Conservation (phyloP, 2,329 filamentous ascomycete species). For the Apiospora marii region DNA sequence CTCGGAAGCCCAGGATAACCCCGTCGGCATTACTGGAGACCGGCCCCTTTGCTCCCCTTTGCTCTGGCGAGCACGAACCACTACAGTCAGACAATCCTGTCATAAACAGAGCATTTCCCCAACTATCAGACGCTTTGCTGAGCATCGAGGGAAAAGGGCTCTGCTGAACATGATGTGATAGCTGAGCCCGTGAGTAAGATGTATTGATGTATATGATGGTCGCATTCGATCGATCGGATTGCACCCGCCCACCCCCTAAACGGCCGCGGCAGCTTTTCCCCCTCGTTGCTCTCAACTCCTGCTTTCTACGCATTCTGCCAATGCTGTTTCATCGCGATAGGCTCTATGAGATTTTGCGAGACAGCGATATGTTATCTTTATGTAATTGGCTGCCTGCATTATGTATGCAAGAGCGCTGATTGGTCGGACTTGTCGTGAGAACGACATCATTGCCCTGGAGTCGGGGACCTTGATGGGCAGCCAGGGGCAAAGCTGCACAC, state of each 20-base stretch:
- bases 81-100: background rate
- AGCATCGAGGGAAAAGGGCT: background rate
- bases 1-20: background rate
- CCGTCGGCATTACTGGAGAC: conserved; percentile 1
- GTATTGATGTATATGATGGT: background rate
- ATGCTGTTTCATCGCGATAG: background rate
- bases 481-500: background rate
- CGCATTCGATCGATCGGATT: background rate
- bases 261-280: background rate
- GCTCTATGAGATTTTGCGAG: background rate
- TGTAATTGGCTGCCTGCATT: background rate
- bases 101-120: background rate
- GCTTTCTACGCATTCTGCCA: background rate
- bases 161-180: background rate
- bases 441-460: background rate
- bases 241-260: background rate
- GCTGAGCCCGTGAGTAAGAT: background rate
- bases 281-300: background rate
- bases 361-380: background rate
- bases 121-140: background rate
- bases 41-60: background rate
- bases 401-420: conserved; percentile 10
- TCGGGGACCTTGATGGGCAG: conserved; percentile 15
- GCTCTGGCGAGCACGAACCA: conserved; percentile 4
- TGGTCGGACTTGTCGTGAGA: background rate